Conservation (phyloP, 1,139 yeast species). For the Magnusiomyces suaveolens region DNA sequence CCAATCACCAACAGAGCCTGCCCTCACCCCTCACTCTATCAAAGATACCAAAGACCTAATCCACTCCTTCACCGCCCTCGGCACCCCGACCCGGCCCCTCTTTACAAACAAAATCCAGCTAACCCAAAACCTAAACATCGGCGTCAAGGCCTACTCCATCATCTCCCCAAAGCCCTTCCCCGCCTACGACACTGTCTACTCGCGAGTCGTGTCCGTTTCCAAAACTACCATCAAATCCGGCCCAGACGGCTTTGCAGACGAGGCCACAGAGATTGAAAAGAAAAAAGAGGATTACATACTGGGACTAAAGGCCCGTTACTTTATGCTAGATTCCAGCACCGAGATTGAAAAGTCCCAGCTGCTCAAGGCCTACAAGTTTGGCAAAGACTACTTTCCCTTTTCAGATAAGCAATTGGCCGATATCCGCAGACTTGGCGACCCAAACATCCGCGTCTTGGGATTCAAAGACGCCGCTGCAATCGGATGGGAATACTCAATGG, state of each 20-base stretch:
- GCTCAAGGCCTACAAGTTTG: conserved; percentile 37
- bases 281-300: too few species aligned
- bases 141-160: conserved; percentile 64
- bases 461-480: conserved; percentile 40
- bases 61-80: background rate
- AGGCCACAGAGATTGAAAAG: too few species aligned
- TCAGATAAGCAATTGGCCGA: background rate
- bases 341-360: conserved; percentile 33
- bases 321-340: conserved; percentile 33
- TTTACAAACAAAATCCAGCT: conserved; percentile 52
- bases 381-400: conserved; percentile 30
- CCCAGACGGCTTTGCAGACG: background rate
- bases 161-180: conserved; percentile 45
- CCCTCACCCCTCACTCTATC: background rate
- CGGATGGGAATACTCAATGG: conserved; percentile 38
- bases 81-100: conserved; percentile 49
- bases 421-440: conserved; percentile 16
- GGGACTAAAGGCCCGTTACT: background rate
- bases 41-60: conserved; percentile 4
- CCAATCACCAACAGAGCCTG: too few species aligned
- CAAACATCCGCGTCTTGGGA: conserved; percentile 46
- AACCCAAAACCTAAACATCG: conserved; percentile 46
- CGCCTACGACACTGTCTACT: conserved; percentile 37
- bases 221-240: conserved; percentile 16
- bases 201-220: background rate